Evolutionary conservation across 176 grass and related monocot species (phyloP), one percentile per base, ranked within the genome.

Genomic region (Secale cereale): DNA sequence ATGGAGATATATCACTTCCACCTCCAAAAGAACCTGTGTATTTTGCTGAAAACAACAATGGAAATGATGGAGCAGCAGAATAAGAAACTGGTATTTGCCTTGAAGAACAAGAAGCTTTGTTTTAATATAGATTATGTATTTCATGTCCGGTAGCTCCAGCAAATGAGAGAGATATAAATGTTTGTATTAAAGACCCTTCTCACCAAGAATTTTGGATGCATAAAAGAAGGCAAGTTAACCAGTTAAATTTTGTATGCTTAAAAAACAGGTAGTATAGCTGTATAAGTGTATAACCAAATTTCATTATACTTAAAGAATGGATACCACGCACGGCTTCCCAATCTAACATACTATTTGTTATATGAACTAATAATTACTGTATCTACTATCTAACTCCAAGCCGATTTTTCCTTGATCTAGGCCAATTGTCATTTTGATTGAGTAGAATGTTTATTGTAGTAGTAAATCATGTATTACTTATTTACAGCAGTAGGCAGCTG

Each of bases 11-110:
- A 17, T 20, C 80, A 23, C 72, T 92, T 26, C 82, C 78, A 26
- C 12, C 71, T 27, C 90, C 86, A 54, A 92, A 88, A 40, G 63
- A 69, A 20, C 50, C 78, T 8, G 41, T 74, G 45, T 88, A 76
- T 86, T 85, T 75, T 66, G 11, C 63, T 17, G 35, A 57, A 71
- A 64, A 79, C 12, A 82, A 70, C 66, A 8, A 26, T 56, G 45
- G 10, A 7, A 17, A 3, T 15, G 26, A 70, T 35, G n/a, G 22
- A 56, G 40, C 41, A 10, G 65, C 20, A 67, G 23, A 76, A 79
- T 25, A 27, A 25, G 20, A 30, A 9, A 28, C 27, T 8, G 3
- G 35, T 76, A 30, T 54, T 37, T 46, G 43, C 13, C 32, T 39
- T 71, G 7, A 6, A 19, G 16, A 83, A 82, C 7, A 69, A 16